Evolutionary conservation across 2,329 filamentous ascomycete genomes (phyloP).

Genomic region (Penicillium frequentans): DNA sequence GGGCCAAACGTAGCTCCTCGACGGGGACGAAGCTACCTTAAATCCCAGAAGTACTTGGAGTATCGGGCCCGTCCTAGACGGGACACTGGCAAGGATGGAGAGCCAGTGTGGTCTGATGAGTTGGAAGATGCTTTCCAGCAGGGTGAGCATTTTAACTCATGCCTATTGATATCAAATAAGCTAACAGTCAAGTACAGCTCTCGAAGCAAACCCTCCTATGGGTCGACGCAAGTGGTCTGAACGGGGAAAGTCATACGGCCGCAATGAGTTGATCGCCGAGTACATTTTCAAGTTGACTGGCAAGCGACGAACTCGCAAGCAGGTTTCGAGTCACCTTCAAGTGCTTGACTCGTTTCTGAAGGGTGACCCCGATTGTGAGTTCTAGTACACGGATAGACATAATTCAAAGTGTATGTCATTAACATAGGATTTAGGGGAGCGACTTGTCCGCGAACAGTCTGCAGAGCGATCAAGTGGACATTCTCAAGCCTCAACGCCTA

Average conservation of each 20-base stretch:
- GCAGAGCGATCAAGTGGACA: constrained; percentile 35
- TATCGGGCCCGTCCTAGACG: constrained; percentile 45
- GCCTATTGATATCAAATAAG: neutral
- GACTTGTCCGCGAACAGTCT: constrained; percentile 39
- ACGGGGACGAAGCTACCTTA: constrained; percentile 36
- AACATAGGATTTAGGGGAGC: constrained; percentile 30
- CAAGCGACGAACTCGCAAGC: constrained; percentile 54
- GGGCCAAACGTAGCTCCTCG: constrained; percentile 29
- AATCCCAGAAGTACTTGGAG: constrained; percentile 46
- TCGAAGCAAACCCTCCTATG: constrained; percentile 58
- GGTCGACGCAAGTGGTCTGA: constrained; percentile 56
- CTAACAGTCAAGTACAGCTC: constrained; percentile 37
- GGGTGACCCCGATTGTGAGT: constrained; percentile 54
- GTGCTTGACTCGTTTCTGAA: constrained; percentile 59
- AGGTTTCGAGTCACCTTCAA: constrained; percentile 65
- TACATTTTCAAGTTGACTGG: constrained; percentile 58
- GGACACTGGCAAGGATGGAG: constrained; percentile 45
- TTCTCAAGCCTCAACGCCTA: constrained; percentile 31
- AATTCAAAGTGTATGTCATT: neutral
- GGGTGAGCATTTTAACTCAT: constrained; percentile 30
- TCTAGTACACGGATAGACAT: neutral
- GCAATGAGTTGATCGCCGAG: constrained; percentile 63
- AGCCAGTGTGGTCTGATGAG: constrained; percentile 47
- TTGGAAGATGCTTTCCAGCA: constrained; percentile 51
- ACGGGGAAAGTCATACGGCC: constrained; percentile 56